These are phyloP conservation scores for Vicia faba DNA, from an alignment of 306 rosid species.

Conservation along the genomic window DNA sequence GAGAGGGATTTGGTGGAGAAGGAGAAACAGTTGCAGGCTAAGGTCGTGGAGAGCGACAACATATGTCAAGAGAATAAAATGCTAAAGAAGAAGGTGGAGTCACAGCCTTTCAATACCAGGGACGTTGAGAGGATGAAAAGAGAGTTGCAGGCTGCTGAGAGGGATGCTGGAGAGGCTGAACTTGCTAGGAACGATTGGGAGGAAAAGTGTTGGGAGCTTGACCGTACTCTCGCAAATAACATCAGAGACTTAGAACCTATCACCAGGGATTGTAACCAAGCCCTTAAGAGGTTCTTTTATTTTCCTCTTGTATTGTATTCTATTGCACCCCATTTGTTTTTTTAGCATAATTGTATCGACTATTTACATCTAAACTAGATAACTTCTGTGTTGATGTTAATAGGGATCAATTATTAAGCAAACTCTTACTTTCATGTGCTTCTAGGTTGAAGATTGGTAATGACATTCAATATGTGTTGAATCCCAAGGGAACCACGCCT, in stretches of 20 bases:
- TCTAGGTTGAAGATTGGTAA: no score
- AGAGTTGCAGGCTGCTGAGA: slow-evolving; percentile 84
- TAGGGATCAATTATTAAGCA: no score
- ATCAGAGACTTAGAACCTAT: slow-evolving; percentile 71
- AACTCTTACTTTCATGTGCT: no score
- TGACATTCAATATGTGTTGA: no score
- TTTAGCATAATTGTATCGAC: no score
- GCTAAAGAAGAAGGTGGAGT: slow-evolving; percentile 64
- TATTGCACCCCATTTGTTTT: neutral
- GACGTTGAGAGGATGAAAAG: slow-evolving; percentile 93
- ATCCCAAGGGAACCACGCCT: no score
- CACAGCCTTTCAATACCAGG: slow-evolving; percentile 67
- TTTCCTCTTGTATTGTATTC: neutral
- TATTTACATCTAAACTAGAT: no score
- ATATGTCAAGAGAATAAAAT: slow-evolving; percentile 69
- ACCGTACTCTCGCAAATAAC: slow-evolving; percentile 55
- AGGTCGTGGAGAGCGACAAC: slow-evolving; percentile 51
- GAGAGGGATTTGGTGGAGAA: no score
- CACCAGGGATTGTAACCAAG: slow-evolving; percentile 76
- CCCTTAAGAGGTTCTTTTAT: slow-evolving; percentile 58
- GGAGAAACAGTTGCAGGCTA: slow-evolving; percentile 65
- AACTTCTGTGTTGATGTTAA: no score
- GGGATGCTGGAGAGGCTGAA: no score
- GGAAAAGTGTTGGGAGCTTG: no score
- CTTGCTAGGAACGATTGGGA: no score